Conservation (phyloP, 2,329 filamentous ascomycete genomes). For the Xylaria sp. region DNA sequence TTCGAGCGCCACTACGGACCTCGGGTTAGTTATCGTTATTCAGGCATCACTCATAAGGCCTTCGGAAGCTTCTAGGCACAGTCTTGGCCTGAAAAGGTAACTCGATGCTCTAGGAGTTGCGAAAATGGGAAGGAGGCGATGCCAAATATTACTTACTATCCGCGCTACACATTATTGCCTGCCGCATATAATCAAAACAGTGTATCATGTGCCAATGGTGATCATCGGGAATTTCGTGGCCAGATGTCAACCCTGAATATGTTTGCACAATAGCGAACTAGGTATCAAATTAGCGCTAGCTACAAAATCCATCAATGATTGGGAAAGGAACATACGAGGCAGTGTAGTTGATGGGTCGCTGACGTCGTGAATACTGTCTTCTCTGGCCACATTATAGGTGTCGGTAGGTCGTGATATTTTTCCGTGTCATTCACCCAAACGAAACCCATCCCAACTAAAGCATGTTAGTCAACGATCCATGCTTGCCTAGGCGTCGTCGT, state of each 20-base stretch:
- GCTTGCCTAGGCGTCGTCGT: neutral
- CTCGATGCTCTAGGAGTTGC: neutral
- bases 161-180: conserved; percentile 53
- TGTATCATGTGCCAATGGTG: conserved; percentile 56
- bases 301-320: neutral
- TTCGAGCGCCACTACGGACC: conserved; percentile 10
- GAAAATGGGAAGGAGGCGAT: no score
- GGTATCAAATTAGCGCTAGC: neutral
- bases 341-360: conserved; percentile 50
- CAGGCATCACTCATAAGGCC: no score
- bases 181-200: conserved; percentile 55
- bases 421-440: conserved; percentile 40
- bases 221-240: conserved; percentile 48
- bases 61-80: no score
- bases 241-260: conserved; percentile 49
- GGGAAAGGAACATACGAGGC: conserved; percentile 40
- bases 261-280: conserved; percentile 50
- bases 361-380: conserved; percentile 49
- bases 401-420: conserved; percentile 41
- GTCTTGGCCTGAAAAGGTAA: no score
- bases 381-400: conserved; percentile 41
- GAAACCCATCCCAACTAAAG: conserved; percentile 45
- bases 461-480: conserved; percentile 12
- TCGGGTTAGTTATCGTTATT: no score
- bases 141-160: conserved; percentile 37